phyloP scores from a whole-genome alignment of 2,329 filamentous ascomycete genomes.

The Aureobasidium sp. region DNA sequence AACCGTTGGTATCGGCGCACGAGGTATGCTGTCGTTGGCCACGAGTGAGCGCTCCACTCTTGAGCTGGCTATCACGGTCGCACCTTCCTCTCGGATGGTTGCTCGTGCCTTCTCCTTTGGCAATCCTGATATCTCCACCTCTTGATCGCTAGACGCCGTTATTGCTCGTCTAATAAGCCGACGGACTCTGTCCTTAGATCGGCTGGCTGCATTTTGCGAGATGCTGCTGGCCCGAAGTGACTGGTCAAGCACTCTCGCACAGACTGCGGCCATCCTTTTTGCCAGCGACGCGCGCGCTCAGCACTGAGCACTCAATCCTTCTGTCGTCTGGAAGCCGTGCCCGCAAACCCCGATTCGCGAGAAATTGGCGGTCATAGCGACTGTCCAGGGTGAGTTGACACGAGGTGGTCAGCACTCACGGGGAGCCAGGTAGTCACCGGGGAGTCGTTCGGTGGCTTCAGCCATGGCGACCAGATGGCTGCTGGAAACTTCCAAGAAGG shows the following conservation, averaged over 20 bases:
- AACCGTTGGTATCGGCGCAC: conserved; percentile 2
- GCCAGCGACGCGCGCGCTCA: conserved; percentile 1
- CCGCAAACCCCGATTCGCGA: neutral
- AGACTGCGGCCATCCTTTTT: conserved; percentile 9
- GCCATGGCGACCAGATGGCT: neutral
- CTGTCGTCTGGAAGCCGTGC: neutral
- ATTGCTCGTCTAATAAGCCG: neutral
- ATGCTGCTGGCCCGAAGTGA: neutral
- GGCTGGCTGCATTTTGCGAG: neutral
- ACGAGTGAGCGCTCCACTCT: neutral
- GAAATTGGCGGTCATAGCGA: conserved; percentile 2
- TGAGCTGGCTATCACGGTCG: neutral
- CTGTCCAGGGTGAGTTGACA: neutral
- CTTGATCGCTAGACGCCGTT: conserved; percentile 8
- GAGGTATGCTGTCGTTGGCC: conserved; percentile 2
- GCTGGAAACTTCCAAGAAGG: neutral
- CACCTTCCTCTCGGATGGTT: neutral
- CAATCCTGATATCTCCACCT: conserved; percentile 4
- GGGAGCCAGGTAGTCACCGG: neutral
- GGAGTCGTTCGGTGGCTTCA: neutral
- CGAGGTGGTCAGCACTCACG: neutral
- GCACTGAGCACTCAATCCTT: neutral
- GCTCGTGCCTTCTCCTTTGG: conserved; percentile 9
- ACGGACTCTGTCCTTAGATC: neutral
- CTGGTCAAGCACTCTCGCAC: conserved; percentile 4